Evolutionary conservation across 352 stramenopile genomes (phyloP), one percentile per base, ranked within the genome.

Genomic region (Aphanomyces invadans): DNA sequence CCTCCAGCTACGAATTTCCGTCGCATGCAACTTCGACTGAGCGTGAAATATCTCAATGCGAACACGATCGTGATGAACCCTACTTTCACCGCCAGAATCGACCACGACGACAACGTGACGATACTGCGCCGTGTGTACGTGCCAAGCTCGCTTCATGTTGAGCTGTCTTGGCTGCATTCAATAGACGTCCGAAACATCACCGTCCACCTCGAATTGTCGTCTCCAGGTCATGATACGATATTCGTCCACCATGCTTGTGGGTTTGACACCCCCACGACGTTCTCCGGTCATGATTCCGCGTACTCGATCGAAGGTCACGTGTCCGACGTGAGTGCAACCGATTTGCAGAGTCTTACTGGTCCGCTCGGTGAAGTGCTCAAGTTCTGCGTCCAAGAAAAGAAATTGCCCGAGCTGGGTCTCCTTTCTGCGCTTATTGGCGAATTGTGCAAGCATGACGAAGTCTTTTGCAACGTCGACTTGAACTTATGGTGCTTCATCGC

Each of bases 401-500:
- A 42, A 15, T 4, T 29, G 17, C 9, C 33, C 17, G 46, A 55
- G 42, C 17, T 67, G 10, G 42, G 21, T 17, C 17, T 67, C 7
- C 4, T 67, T 44, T 45, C 45, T 23, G 60, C 42, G 23, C 42
- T 67, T 9, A 44, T 67, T 28, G 42, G 60, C 21, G 60, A 67
- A 17, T 26, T 67, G 17, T 57, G 39, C 60, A 67, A 67, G 49
- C 60, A 67, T 15, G 60, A 67, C 25, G 26, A 21, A 15, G 46
- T 67, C 19, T 67, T 67, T 59, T 67, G 60, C 49, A 44, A 67
- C 31, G 21, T 33, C 19, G n/a, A 21, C 11, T 59, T 67, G 42
- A 49, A 67, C 44, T 42, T 67, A 11, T 67, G 60, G 60, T 59
- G 31, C 44, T 67, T 60, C 28, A 44, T 67, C 11, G 60, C 60